These are phyloP conservation scores for Lepidium sativum DNA, from an alignment of 345 rosid genomes.

Conservation along the genomic window DNA sequence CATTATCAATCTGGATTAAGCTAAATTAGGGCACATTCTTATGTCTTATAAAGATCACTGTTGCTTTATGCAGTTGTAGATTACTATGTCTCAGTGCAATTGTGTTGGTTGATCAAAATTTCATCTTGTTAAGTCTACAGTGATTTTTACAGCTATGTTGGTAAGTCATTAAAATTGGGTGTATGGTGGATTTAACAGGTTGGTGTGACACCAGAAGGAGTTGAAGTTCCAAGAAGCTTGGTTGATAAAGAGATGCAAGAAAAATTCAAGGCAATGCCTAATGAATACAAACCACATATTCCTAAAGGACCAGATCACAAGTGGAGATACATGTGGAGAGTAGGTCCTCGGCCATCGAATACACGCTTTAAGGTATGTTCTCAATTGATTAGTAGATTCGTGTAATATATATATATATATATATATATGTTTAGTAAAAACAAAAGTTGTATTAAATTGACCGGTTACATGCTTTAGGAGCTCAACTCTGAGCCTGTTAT, in stretches of 20 bases:
- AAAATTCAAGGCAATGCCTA: conserved; percentile 51
- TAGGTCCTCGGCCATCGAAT: conserved; percentile 71
- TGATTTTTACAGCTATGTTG: no score
- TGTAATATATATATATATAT: no score
- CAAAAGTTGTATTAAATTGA: not conserved
- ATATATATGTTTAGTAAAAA: not conserved
- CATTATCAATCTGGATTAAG: no score
- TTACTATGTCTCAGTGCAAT: no score
- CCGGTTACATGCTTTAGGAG: conserved; percentile 40
- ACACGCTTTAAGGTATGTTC: conserved; percentile 64
- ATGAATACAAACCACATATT: conserved; percentile 52
- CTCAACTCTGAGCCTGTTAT: conserved; percentile 90
- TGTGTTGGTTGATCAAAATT: no score
- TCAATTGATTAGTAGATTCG: not conserved
- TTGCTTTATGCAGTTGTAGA: no score
- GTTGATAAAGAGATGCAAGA: conserved; percentile 80
- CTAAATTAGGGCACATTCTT: no score
- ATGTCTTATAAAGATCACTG: no score
- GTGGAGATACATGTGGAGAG: conserved; percentile 99
- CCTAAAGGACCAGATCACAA: conserved; percentile 89
- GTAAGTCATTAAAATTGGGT: not conserved
- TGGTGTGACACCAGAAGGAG: conserved; percentile 94
- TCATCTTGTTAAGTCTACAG: no score
- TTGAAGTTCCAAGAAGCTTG: conserved; percentile 89
- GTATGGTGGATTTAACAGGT: conserved; percentile 42